phyloP scores from a whole-genome alignment of 768 basidiomycete species.

The Lentinula sp. region DNA sequence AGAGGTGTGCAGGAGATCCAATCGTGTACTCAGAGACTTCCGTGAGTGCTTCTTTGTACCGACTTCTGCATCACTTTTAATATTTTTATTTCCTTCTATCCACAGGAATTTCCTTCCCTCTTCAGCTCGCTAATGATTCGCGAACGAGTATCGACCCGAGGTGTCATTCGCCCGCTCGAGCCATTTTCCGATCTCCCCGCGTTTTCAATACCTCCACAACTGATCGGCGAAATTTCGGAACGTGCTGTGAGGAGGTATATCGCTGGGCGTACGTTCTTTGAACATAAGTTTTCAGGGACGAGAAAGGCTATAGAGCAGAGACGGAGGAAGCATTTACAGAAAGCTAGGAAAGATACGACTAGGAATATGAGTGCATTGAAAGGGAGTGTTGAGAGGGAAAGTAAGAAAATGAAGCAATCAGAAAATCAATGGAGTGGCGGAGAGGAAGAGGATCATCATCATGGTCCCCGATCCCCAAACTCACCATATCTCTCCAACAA shows the following conservation, averaged over 20 bases:
- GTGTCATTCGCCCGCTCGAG: slow-evolving; percentile 80
- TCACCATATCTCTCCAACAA: background rate
- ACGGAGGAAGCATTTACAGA: slow-evolving; percentile 59
- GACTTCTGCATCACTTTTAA: background rate
- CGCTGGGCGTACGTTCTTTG: slow-evolving; percentile 50
- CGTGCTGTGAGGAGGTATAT: slow-evolving; percentile 72
- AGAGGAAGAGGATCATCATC: background rate
- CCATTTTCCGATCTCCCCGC: slow-evolving; percentile 59
- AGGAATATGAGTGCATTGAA: slow-evolving; percentile 47
- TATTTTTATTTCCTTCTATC: background rate
- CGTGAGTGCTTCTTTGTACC: too few species aligned
- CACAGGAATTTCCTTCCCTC: slow-evolving; percentile 24
- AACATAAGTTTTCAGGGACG: slow-evolving; percentile 59
- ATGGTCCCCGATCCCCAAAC: too few species aligned
- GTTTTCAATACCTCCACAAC: slow-evolving; percentile 55
- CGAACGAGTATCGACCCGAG: slow-evolving; percentile 80
- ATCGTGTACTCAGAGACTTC: slow-evolving; percentile 39
- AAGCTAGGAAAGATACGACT: slow-evolving; percentile 56
- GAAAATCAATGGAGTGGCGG: background rate
- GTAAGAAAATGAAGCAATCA: slow-evolving; percentile 10
- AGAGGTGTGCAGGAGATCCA: slow-evolving; percentile 54
- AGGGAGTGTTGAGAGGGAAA: slow-evolving; percentile 21
- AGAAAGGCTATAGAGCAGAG: slow-evolving; percentile 56
- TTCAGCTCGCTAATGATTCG: slow-evolving; percentile 69
- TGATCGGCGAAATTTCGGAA: slow-evolving; percentile 75